Percentiles rank a stretch among this genome's conserved stretches.
These are phyloP conservation scores for Trifolium dubium DNA, from an alignment of 306 rosid species.

Conservation along the genomic window DNA sequence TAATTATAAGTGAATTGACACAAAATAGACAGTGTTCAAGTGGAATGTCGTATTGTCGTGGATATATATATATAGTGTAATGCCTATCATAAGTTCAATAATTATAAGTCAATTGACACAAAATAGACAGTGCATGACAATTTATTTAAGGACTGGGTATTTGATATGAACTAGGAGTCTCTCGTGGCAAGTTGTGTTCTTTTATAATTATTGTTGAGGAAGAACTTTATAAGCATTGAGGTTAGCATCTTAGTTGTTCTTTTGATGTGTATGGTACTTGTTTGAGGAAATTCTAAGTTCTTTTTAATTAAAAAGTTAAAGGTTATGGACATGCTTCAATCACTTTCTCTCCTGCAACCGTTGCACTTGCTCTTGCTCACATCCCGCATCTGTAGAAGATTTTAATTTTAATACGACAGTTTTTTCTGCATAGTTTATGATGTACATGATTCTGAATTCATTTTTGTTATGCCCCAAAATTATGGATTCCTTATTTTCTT, in stretches of 20 bases:
- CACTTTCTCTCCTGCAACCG: constrained; percentile 21
- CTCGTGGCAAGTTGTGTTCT: neutral
- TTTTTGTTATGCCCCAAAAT: constrained; percentile 28
- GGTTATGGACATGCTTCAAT: constrained; percentile 21
- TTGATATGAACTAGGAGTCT: constrained; percentile 13
- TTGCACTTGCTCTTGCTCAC: constrained; percentile 31
- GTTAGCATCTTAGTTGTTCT: constrained; percentile 4
- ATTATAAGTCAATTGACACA: constrained; percentile 4
- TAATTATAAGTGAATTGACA: constrained; percentile 8
- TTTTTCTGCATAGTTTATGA: constrained; percentile 23
- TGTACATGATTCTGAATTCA: constrained; percentile 19
- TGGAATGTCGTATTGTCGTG: too few species aligned
- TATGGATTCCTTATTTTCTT: constrained; percentile 42
- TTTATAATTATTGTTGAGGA: neutral
- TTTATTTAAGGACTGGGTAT: constrained; percentile 20
- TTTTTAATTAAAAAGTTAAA: constrained; percentile 24
- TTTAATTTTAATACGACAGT: constrained; percentile 11
- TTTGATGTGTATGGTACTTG: constrained; percentile 7
- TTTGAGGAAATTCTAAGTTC: constrained; percentile 19
- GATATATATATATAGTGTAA: constrained; percentile 4
- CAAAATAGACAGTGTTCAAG: neutral
- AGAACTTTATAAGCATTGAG: constrained; percentile 14
- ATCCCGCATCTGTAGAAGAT: constrained; percentile 6
- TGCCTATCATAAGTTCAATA: constrained; percentile 8
- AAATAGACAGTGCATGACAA: neutral